Conservation (phyloP, 164 flowering plant species). For the Euptelea pleiosperma region DNA sequence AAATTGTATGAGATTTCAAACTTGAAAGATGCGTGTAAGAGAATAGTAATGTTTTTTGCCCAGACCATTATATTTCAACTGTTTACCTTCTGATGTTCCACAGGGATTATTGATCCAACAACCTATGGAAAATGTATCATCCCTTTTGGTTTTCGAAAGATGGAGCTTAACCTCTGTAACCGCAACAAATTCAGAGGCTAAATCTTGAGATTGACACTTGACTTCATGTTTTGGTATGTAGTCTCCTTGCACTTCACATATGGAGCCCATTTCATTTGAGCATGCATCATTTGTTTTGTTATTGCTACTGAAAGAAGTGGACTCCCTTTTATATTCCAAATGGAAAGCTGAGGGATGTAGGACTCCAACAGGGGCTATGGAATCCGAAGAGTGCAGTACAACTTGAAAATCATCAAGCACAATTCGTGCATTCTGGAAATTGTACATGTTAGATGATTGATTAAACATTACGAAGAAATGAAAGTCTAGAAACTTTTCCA, state of each 20-base stretch:
- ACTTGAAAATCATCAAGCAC: constrained; percentile 74
- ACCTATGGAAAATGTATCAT: constrained; percentile 55
- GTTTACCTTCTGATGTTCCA: constrained; percentile 54
- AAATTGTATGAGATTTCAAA: background rate
- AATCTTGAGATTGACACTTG: constrained; percentile 23
- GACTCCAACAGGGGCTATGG: constrained; percentile 87
- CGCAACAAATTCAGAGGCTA: constrained; percentile 19
- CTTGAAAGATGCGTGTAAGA: constrained; percentile 4
- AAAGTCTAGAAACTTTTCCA: constrained; percentile 1
- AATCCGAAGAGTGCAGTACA: constrained; percentile 70
- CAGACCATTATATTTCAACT: no score
- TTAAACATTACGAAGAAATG: background rate
- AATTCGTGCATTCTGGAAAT: constrained; percentile 77
- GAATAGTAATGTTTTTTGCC: no score
- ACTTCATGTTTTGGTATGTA: constrained; percentile 24
- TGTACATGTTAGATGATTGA: constrained; percentile 18
- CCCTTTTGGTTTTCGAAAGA: constrained; percentile 47
- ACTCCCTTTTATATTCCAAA: constrained; percentile 52
- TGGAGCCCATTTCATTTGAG: constrained; percentile 28
- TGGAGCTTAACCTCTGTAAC: constrained; percentile 30
- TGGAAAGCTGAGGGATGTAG: constrained; percentile 90
- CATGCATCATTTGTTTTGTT: constrained; percentile 16
- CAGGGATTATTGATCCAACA: constrained; percentile 69
- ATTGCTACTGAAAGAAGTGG: constrained; percentile 16
- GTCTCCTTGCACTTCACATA: constrained; percentile 66